Conservation (phyloP, 768 basidiomycete genomes). For the Rhizopogon salebrosus region DNA sequence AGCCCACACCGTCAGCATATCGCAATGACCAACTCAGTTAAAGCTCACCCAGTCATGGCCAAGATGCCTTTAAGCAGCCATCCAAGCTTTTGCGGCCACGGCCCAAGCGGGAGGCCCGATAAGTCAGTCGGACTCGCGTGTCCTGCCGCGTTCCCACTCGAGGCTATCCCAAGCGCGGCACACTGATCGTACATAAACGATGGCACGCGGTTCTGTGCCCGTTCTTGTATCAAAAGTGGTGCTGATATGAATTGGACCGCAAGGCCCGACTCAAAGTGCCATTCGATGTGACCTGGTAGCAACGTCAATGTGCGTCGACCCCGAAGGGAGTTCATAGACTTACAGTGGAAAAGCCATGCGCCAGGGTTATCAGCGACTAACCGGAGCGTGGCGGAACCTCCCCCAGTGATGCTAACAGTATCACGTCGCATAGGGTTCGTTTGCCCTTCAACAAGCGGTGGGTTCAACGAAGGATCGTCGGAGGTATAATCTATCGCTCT, state of each 20-base stretch:
- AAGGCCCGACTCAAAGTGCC: conserved; percentile 82
- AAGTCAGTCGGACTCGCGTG: conserved; percentile 65
- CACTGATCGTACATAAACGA: conserved; percentile 70
- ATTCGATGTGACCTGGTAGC: conserved; percentile 69
- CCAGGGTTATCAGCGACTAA: conserved; percentile 91
- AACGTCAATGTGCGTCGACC: background rate
- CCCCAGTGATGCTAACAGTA: conserved; percentile 72
- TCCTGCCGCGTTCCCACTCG: conserved; percentile 86
- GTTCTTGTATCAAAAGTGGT: conserved; percentile 62
- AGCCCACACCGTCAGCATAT: conserved; percentile 5
- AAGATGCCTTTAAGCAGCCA: conserved; percentile 72
- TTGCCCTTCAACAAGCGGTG: conserved; percentile 72
- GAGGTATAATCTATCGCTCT: conserved; percentile 68
- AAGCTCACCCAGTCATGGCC: conserved; percentile 65
- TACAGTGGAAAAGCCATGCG: conserved; percentile 81
- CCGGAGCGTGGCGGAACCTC: conserved; percentile 66
- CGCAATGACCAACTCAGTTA: background rate
- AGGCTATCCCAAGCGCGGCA: conserved; percentile 46
- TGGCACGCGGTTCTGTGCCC: conserved; percentile 42
- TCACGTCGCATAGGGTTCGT: conserved; percentile 91
- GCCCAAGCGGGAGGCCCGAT: conserved; percentile 56
- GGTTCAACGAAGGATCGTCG: conserved; percentile 72
- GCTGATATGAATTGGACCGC: conserved; percentile 84
- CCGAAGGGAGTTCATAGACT: conserved; percentile 19
- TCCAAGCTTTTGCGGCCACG: conserved; percentile 67